phyloP scores from a whole-genome alignment of 108 stramenopile species.

The Aurantiochytrium sp. region DNA sequence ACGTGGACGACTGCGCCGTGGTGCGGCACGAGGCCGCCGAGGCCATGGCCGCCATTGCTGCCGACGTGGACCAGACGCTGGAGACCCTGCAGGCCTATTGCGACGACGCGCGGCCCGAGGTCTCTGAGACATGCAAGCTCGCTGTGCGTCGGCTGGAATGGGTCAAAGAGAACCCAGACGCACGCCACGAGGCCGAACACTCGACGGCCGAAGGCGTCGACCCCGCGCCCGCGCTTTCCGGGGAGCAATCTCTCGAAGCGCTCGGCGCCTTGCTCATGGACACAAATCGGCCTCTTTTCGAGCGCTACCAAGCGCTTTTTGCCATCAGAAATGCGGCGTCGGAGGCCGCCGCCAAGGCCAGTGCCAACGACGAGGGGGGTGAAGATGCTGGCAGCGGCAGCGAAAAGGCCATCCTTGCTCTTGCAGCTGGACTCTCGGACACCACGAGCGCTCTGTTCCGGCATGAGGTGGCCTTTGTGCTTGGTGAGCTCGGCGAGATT shows the following conservation, averaged over 20 bases:
- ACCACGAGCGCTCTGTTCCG: constrained; percentile 72
- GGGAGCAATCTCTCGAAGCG: constrained; percentile 40
- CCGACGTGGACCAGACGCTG: constrained; percentile 28
- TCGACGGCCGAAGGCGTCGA: constrained; percentile 32
- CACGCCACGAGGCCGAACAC: not conserved
- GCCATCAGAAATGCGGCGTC: constrained; percentile 67
- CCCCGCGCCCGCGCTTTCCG: constrained; percentile 48
- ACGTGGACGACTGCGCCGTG: constrained; percentile 63
- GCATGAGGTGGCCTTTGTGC: constrained; percentile 98
- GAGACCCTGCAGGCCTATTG: constrained; percentile 39
- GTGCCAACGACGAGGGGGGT: constrained; percentile 27
- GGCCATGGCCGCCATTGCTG: constrained; percentile 54
- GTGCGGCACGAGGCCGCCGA: constrained; percentile 87
- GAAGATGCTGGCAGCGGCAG: constrained; percentile 1
- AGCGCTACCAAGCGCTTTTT: constrained; percentile 96
- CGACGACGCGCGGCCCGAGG: constrained; percentile 50
- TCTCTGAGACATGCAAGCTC: constrained; percentile 77
- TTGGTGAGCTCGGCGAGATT: constrained; percentile 78
- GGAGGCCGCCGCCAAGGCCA: not conserved
- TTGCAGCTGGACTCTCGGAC: constrained; percentile 66
- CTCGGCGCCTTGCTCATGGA: constrained; percentile 67
- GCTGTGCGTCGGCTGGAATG: constrained; percentile 71
- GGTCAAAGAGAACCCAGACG: constrained; percentile 28
- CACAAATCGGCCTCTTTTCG: constrained; percentile 60
- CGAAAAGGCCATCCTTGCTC: constrained; percentile 63